Conservation (phyloP, 78 protist species). For the Protostelium mycophagum region DNA sequence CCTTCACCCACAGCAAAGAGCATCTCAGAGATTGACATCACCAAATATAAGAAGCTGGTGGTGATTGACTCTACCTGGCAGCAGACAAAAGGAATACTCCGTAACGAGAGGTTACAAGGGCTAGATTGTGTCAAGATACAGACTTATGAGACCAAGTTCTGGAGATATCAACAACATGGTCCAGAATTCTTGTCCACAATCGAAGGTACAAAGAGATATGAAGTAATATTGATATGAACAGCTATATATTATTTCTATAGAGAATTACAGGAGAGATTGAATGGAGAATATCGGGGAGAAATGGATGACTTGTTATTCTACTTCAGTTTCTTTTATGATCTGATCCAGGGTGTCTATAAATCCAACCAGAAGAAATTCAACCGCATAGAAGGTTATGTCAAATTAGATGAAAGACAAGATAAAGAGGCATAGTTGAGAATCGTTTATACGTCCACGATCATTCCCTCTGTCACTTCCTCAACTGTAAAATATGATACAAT, state of each 20-base stretch:
- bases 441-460: neutral
- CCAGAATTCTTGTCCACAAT: conserved; percentile 38
- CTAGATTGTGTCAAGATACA: conserved; percentile 42
- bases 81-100: conserved; percentile 30
- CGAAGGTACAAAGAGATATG: conserved; percentile 28
- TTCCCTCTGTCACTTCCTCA: too few relatives aligned
- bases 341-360: conserved; percentile 55
- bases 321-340: conserved; percentile 36
- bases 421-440: neutral
- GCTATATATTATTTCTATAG: conserved; percentile 59
- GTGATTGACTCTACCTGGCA: conserved; percentile 64
- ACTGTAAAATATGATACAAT: too few relatives aligned
- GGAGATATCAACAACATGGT: conserved; percentile 63
- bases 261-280: conserved; percentile 32
- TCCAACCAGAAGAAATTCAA: conserved; percentile 6
- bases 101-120: conserved; percentile 5
- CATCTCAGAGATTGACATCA: conserved; percentile 28
- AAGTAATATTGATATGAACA: neutral
- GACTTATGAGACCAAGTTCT: conserved; percentile 39
- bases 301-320: conserved; percentile 48
- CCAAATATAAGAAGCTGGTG: conserved; percentile 25
- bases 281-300: conserved; percentile 37
- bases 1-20: conserved; percentile 33
- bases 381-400: conserved; percentile 41
- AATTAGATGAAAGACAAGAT: neutral